Evolutionary conservation across 192 early-diverging fungal genomes (phyloP), one percentile per base, ranked within the genome.

Genomic region (Coemansia sp.): DNA sequence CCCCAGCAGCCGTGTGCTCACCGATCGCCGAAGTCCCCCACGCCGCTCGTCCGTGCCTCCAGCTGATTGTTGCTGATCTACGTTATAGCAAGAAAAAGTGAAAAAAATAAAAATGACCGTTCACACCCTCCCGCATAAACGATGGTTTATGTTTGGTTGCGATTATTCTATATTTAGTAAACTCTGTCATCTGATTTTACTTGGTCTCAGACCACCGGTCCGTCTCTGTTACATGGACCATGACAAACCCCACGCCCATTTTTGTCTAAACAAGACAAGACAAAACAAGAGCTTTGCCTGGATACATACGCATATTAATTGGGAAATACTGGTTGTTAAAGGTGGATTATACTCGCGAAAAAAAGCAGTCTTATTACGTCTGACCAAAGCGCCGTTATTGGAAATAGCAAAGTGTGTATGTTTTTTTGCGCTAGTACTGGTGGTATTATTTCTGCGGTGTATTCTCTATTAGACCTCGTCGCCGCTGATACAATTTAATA

Each of bases 11-110:
- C 66, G 65, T 38, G 62, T 59, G 55, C 69, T 77, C 10, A 68
- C 69, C 59, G 75, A 72, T 68, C 75, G 69, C 55, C 75, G 49
- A 8, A 77, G 60, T 30, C 75, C 75, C n/a, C 36, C 31, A 18
- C 55, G 56, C 33, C 61, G 50, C 2, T 62, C 42, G 48, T 31
- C 54, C 29, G 50, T 56, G 48, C 64, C 67, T 49, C 69, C 68
- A 40, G 33, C 60, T 31, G 48, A 54, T 28, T 36, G 48, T 45
- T 45, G 42, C 42, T 45, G 42, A 16, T 45, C 42, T 45, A 45
- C 42, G 14, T 5, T 18, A 59, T 14, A 22, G 40, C 38, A 25
- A 30, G 11, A 42, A 28, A 59, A 59, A 59, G 29, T 25, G n/a
- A 40, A 36, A 59, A 42, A 17, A 31, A 32, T 57, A 32, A 11